These are phyloP conservation scores for Mycena epipterygia DNA, from an alignment of 768 basidiomycete species.

Conservation along the genomic window DNA sequence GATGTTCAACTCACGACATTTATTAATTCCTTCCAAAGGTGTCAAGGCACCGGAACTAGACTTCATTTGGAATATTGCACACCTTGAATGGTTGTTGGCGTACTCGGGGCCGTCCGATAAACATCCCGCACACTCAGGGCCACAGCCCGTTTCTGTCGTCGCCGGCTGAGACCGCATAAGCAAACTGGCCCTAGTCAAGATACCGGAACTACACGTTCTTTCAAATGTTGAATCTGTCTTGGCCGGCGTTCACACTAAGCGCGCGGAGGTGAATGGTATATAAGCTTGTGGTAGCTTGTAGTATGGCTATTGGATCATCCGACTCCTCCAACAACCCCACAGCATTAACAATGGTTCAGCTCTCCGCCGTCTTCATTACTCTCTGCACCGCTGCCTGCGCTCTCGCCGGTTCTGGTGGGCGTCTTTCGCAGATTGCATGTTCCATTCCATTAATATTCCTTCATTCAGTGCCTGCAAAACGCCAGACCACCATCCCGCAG, in stretches of 20 bases:
- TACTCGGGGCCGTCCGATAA: slow-evolving; percentile 3
- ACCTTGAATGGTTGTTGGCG: neutral
- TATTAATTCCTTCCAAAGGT: slow-evolving; percentile 1
- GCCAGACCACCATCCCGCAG: slow-evolving; percentile 13
- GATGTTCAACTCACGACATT: neutral
- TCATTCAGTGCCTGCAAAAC: slow-evolving; percentile 13
- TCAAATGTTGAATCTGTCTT: neutral
- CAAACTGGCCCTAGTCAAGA: slow-evolving; percentile 1
- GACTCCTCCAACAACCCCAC: slow-evolving; percentile 11
- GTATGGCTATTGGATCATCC: slow-evolving; percentile 11
- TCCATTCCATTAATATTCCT: slow-evolving; percentile 9
- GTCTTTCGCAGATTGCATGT: slow-evolving; percentile 11
- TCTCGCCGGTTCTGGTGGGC: slow-evolving; percentile 14
- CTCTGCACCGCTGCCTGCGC: slow-evolving; percentile 16
- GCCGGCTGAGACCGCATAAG: neutral
- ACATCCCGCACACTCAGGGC: slow-evolving; percentile 4
- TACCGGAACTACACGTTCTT: slow-evolving; percentile 10
- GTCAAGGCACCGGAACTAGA: slow-evolving; percentile 5
- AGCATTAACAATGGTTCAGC: slow-evolving; percentile 20
- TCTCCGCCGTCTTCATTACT: slow-evolving; percentile 11
- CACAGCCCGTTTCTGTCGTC: neutral
- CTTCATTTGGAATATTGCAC: neutral
- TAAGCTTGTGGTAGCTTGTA: slow-evolving; percentile 11
- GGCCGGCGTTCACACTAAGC: neutral
- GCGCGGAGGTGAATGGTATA: neutral